These are phyloP conservation scores for Fragaria nilgerrensis DNA, from an alignment of 306 rosid species.

Conservation along the genomic window DNA sequence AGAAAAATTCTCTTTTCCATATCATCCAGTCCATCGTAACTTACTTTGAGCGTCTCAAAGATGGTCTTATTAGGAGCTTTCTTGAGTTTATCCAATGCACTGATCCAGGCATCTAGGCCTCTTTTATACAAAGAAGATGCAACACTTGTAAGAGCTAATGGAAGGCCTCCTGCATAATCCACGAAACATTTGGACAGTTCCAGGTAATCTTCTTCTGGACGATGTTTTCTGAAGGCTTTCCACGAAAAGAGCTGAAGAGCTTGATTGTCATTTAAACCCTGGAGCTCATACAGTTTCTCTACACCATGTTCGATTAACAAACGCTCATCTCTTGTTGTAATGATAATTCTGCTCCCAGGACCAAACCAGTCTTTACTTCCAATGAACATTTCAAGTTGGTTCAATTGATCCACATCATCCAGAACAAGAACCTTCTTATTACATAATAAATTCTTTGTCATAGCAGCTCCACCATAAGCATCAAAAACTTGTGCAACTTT, in stretches of 20 bases:
- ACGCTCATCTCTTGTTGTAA: constrained; percentile 8
- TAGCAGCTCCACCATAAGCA: constrained; percentile 2
- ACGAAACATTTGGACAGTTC: neutral
- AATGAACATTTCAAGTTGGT: neutral
- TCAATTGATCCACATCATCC: constrained; percentile 1
- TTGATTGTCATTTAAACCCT: neutral
- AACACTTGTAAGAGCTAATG: neutral
- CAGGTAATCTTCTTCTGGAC: neutral
- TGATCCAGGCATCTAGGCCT: neutral
- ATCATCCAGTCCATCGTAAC: neutral
- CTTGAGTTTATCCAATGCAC: neutral
- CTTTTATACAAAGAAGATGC: neutral
- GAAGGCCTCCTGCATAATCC: neutral
- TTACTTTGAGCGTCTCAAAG: neutral
- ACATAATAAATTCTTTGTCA: neutral
- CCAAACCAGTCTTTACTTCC: neutral
- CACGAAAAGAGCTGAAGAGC: neutral
- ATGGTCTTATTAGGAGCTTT: constrained; percentile 3
- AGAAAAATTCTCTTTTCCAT: neutral
- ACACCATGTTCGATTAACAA: neutral
- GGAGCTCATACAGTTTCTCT: neutral
- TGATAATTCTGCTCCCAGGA: neutral
- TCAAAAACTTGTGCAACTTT: neutral
- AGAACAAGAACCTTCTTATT: constrained; percentile 4
- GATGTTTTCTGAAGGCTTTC: neutral